Conservation (phyloP, 805 yeast species). For the Jamesozyma jinghongensis region DNA sequence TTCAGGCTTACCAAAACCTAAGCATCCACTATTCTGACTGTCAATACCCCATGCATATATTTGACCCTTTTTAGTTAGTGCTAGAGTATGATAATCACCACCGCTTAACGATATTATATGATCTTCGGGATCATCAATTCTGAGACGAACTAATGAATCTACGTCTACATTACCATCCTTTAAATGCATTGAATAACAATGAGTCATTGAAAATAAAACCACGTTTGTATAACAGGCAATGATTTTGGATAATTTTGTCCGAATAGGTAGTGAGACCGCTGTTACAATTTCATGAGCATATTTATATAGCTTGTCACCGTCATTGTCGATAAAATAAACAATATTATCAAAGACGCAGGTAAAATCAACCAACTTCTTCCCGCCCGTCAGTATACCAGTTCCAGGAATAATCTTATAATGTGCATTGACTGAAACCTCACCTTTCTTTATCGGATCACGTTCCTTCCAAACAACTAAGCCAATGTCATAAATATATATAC, state of each 20-base stretch:
- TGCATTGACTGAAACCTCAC: slow-evolving; percentile 31
- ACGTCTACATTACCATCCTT: slow-evolving; percentile 11
- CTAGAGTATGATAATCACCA: slow-evolving; percentile 67
- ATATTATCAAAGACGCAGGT: slow-evolving; percentile 40
- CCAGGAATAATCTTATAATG: slow-evolving; percentile 35
- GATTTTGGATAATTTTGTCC: slow-evolving; percentile 39
- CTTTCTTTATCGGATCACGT: slow-evolving; percentile 26
- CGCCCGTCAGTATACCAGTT: slow-evolving; percentile 31
- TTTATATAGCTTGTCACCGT: slow-evolving; percentile 35
- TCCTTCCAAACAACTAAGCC: slow-evolving; percentile 55
- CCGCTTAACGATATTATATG: slow-evolving; percentile 48
- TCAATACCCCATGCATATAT: slow-evolving; percentile 63
- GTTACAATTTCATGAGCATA: slow-evolving; percentile 19
- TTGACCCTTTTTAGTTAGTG: slow-evolving; percentile 49
- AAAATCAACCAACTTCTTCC: slow-evolving; percentile 41
- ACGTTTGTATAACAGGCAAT: slow-evolving; percentile 47
- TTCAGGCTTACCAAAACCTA: slow-evolving; percentile 48
- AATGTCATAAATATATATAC: slow-evolving; percentile 37
- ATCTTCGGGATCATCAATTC: slow-evolving; percentile 31
- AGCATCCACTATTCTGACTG: slow-evolving; percentile 51
- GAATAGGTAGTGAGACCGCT: slow-evolving; percentile 8
- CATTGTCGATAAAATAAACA: slow-evolving; percentile 40
- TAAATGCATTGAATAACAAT: slow-evolving; percentile 25
- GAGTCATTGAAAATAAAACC: slow-evolving; percentile 47
- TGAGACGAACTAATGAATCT: slow-evolving; percentile 9